These are phyloP conservation scores for Mycena filopes DNA, from an alignment of 768 basidiomycete genomes.

Conservation along the genomic window DNA sequence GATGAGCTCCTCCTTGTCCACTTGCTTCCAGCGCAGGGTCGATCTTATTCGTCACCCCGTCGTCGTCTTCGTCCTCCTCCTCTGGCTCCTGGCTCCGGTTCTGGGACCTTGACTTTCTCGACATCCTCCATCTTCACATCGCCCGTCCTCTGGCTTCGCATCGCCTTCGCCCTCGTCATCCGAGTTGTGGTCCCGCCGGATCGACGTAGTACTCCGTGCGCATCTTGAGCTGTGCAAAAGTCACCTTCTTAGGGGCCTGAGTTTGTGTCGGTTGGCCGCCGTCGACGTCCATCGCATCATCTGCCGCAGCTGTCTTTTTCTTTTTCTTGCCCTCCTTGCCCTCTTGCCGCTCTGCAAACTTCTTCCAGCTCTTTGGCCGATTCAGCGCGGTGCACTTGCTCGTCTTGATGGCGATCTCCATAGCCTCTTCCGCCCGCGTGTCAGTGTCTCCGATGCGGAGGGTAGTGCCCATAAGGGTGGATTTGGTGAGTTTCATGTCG, in stretches of 20 bases:
- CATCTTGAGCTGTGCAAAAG: constrained; percentile 58
- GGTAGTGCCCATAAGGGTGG: constrained; percentile 68
- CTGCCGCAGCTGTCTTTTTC: constrained; percentile 45
- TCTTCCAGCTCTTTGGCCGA: constrained; percentile 83
- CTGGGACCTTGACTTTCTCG: constrained; percentile 32
- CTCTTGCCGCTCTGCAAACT: constrained; percentile 61
- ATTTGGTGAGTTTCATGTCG: constrained; percentile 75
- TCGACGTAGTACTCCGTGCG: constrained; percentile 69
- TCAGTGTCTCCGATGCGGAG: constrained; percentile 85
- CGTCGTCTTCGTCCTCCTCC: constrained; percentile 44
- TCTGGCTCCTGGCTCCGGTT: constrained; percentile 37
- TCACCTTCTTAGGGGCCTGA: constrained; percentile 31
- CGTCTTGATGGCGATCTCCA: constrained; percentile 78
- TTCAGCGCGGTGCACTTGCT: constrained; percentile 83
- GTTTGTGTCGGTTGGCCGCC: constrained; percentile 38
- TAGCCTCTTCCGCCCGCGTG: constrained; percentile 70
- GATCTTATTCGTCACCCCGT: constrained; percentile 42
- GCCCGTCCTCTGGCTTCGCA: too few species aligned
- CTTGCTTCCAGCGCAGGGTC: constrained; percentile 59
- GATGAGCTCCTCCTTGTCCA: constrained; percentile 84
- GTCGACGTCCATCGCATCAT: constrained; percentile 47
- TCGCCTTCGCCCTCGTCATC: constrained; percentile 45
- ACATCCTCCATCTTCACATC: constrained; percentile 45
- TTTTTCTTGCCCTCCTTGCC: constrained; percentile 43
- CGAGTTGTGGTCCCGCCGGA: constrained; percentile 47